phyloP scores from a whole-genome alignment of 2,329 filamentous ascomycete genomes.

The Blastomyces silverae region DNA sequence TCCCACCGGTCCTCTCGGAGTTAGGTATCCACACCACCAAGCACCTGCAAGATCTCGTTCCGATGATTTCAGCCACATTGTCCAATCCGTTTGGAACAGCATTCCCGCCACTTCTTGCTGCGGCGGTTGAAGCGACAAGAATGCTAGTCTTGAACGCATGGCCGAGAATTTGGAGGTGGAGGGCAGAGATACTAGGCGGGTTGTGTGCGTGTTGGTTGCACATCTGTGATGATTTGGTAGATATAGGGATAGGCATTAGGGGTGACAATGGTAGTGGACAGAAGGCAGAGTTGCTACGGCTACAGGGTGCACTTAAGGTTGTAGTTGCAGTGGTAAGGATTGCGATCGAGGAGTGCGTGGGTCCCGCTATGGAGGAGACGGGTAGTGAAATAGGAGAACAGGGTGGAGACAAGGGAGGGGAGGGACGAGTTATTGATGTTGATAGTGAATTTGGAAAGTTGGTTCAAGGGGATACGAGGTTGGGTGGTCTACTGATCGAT shows the following conservation, averaged over 20 bases:
- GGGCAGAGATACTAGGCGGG: constrained; percentile 57
- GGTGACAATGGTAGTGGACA: constrained; percentile 11
- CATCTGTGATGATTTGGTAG: constrained; percentile 36
- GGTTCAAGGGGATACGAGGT: constrained; percentile 32
- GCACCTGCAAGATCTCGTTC: constrained; percentile 55
- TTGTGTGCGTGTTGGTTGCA: constrained; percentile 59
- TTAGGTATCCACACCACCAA: constrained; percentile 36
- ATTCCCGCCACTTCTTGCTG: constrained; percentile 48
- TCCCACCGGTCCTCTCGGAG: constrained; percentile 27
- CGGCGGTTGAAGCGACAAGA: constrained; percentile 50
- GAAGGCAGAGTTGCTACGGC: constrained; percentile 17
- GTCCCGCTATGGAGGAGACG: neutral
- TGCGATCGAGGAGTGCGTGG: constrained; percentile 22
- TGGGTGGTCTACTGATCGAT: constrained; percentile 27
- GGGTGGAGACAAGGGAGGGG: constrained; percentile 20
- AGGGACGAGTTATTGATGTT: constrained; percentile 28
- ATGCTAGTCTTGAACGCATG: constrained; percentile 58
- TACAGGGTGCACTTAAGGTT: constrained; percentile 29
- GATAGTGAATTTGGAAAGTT: constrained; percentile 33
- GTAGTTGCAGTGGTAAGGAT: constrained; percentile 29
- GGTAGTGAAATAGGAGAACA: constrained; percentile 17
- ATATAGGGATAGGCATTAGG: neutral
- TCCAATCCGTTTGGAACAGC: constrained; percentile 60
- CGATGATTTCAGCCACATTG: constrained; percentile 59
- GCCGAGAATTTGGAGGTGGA: constrained; percentile 59